Evolutionary conservation across 2,329 filamentous ascomycete genomes (phyloP), one percentile per base, ranked within the genome.

Genomic region (Podosphaera fusca): DNA sequence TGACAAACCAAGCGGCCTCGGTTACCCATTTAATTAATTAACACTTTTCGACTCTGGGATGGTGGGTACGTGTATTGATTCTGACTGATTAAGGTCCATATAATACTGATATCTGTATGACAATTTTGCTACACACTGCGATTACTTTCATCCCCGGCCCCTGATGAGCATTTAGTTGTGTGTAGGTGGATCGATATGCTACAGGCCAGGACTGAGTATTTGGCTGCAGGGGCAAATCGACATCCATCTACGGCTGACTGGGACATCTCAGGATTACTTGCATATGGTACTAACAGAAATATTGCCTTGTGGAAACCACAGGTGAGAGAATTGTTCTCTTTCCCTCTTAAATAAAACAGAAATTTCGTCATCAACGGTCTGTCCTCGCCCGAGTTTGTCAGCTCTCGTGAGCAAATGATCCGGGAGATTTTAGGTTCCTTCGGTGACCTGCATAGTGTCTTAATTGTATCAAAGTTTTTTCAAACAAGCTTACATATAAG

Each of bases 211-310:
- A 45, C 61, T 38, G 62, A 65, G 42, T 68, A 69, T 59, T 61
- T 68, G 36, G 63, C 87, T 52, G 81, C 83, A 60, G 92, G 92
- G 59, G 90, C 87, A 52, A 98, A 96, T 69, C 78, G 90, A 64
- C 87, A 96, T 65, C 85, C 90, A 21, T 82, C 84, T 14, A 85
- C 87, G 34, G 89, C 90, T 34, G 90, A 96, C 71, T 98, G 92
- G 92, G 81, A 85, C 66, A 71, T 76, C 61, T 72, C 73, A 29
- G 85, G 84, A 8, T 68, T 88, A 50, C 74, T 98, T 56, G 92
- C 88, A 35, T 98, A 87, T 71, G 92, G 92, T 36, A 84, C 89
- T 7, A 87, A 94, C 69, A 81, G 82, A 63, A 92, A 92, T 70
- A 77, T 98, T 63, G 90, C 88, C 49, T 67, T 96, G 46, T 98